These are phyloP conservation scores for Ascochyta fabae DNA, from an alignment of 2,329 filamentous ascomycete genomes.

Conservation along the genomic window DNA sequence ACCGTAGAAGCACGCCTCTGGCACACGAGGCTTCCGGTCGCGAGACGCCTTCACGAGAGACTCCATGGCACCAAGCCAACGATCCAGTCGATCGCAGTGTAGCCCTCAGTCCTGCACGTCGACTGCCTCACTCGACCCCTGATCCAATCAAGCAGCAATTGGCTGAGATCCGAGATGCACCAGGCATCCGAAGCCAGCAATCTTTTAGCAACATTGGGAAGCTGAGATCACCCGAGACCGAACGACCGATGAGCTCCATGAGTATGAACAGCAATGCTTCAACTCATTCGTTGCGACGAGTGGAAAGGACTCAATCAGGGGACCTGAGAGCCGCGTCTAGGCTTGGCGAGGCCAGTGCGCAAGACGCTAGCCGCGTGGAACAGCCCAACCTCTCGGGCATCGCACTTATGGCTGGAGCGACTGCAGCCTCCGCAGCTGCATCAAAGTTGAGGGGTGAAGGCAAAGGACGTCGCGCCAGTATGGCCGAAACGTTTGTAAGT, in stretches of 20 bases:
- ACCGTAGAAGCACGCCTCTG: constrained; percentile 32
- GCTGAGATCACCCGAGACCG: constrained; percentile 52
- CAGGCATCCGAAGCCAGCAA: constrained; percentile 54
- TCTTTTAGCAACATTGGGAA: constrained; percentile 51
- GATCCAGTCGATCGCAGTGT: constrained; percentile 53
- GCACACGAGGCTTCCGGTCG: constrained; percentile 34
- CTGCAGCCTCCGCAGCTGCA: constrained; percentile 55
- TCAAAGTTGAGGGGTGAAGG: constrained; percentile 80
- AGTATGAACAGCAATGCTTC: constrained; percentile 58
- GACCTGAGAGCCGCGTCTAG: constrained; percentile 75
- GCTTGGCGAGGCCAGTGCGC: constrained; percentile 58
- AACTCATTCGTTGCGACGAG: constrained; percentile 74
- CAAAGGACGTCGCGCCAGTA: constrained; percentile 78
- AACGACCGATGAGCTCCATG: constrained; percentile 66
- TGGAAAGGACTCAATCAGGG: constrained; percentile 72
- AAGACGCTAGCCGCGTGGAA: constrained; percentile 39
- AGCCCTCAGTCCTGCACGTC: constrained; percentile 44
- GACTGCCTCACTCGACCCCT: constrained; percentile 46
- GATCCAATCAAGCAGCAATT: constrained; percentile 46
- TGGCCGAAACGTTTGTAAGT: constrained; percentile 95
- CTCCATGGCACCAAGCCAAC: constrained; percentile 54
- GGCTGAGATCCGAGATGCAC: constrained; percentile 42
- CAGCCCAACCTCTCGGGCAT: constrained; percentile 41
- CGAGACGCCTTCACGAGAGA: constrained; percentile 29
- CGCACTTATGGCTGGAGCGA: constrained; percentile 44